These are phyloP conservation scores for Gloeophyllum trabeum DNA, from an alignment of 768 basidiomycete genomes.

Conservation along the genomic window DNA sequence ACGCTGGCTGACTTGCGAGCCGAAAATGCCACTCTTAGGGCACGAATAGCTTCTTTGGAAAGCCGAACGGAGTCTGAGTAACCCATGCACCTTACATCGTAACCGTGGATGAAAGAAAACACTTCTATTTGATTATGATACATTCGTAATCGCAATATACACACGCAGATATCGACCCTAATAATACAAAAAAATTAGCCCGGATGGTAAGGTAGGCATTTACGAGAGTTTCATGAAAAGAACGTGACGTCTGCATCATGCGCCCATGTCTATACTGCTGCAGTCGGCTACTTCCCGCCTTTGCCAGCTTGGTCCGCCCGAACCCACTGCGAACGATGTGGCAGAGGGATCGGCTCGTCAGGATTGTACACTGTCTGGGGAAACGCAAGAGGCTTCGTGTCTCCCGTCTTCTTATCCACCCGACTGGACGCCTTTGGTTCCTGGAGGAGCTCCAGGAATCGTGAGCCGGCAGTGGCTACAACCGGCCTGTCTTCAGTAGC, in stretches of 20 bases:
- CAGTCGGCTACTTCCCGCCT: no score
- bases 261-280: no score
- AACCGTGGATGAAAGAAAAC: slow-evolving; percentile 10
- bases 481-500: neutral
- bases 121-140: slow-evolving; percentile 6
- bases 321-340: slow-evolving; percentile 30
- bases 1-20: slow-evolving; percentile 32
- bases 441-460: no score
- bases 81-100: no score
- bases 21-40: slow-evolving; percentile 45
- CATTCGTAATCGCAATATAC: neutral
- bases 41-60: slow-evolving; percentile 23
- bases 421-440: neutral
- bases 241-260: no score
- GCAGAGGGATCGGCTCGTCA: slow-evolving; percentile 46
- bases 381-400: slow-evolving; percentile 16
- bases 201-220: neutral
- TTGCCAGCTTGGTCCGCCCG: no score
- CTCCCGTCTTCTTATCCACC: neutral
- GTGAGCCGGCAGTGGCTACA: no score
- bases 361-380: slow-evolving; percentile 30
- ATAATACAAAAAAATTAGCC: neutral
- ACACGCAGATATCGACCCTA: neutral
- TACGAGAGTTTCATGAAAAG: no score
- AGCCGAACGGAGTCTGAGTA: no score